Evolutionary conservation across 495 filamentous ascomycete genomes (phyloP).

Genomic region (Penicillium daleae): DNA sequence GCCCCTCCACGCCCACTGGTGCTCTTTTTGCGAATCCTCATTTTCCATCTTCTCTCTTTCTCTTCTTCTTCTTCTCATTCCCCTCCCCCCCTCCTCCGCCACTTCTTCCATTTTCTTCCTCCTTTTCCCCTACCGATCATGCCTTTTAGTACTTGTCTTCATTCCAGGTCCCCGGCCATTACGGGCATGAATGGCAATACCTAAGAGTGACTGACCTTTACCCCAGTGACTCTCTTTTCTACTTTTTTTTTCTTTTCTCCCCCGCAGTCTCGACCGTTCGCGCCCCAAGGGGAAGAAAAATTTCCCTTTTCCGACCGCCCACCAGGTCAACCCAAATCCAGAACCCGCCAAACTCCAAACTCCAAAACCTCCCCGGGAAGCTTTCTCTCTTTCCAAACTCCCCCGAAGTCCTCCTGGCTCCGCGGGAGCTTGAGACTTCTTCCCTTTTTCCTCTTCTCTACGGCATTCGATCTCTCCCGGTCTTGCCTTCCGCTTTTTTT

Average conservation of each 20-base stretch:
- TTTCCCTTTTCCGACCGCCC: constrained; percentile 36
- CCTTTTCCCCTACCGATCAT: constrained; percentile 34
- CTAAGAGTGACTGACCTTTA: constrained; percentile 23
- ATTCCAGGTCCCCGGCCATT: constrained; percentile 41
- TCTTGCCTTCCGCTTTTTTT: constrained; percentile 17
- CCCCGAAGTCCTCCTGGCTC: constrained; percentile 20
- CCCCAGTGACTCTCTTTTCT: neutral
- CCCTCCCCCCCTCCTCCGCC: constrained; percentile 27
- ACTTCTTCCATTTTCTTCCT: constrained; percentile 30
- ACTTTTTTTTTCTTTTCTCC: constrained; percentile 2
- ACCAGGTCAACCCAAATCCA: constrained; percentile 10
- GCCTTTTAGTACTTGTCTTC: constrained; percentile 40
- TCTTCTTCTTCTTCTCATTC: constrained; percentile 29
- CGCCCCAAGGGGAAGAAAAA: constrained; percentile 31
- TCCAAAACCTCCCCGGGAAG: no score
- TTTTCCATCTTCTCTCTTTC: constrained; percentile 24
- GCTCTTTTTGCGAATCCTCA: constrained; percentile 4
- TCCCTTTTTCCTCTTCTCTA: constrained; percentile 13
- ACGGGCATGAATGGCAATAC: constrained; percentile 52
- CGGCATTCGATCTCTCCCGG: constrained; percentile 4
- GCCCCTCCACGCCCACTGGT: constrained; percentile 39
- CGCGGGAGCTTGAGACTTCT: constrained; percentile 22
- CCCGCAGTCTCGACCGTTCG: constrained; percentile 18
- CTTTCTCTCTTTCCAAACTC: constrained; percentile 17
- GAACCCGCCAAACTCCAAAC: constrained; percentile 1